Conservation (phyloP, 1,284 basidiomycete species). For the Sanguinoderma infundibulare region DNA sequence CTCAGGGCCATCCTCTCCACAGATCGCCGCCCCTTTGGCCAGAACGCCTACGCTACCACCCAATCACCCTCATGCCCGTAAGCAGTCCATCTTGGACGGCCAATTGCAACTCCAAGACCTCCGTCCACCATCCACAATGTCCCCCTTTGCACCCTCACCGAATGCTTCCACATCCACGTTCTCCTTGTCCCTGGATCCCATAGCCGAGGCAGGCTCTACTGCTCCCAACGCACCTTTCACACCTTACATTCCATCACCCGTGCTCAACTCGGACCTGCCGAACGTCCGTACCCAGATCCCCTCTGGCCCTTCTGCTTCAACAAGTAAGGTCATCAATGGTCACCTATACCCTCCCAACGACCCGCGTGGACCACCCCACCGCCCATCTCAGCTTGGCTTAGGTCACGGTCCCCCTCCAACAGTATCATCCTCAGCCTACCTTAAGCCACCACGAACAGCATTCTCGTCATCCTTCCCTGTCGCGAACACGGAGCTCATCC, state of each 20-base stretch:
- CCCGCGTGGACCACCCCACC: conserved; percentile 26
- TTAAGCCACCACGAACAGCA: conserved; percentile 40
- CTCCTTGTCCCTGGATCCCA: conserved; percentile 71
- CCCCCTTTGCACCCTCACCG: conserved; percentile 44
- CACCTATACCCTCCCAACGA: conserved; percentile 25
- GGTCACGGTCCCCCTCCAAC: conserved; percentile 46
- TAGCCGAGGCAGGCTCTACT: conserved; percentile 52
- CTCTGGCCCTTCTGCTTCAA: conserved; percentile 7
- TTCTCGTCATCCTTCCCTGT: conserved; percentile 44
- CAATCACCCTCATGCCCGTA: conserved; percentile 78
- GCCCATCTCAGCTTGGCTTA: conserved; percentile 44
- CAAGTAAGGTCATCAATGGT: conserved; percentile 12
- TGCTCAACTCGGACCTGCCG: conserved; percentile 18
- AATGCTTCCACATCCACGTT: conserved; percentile 62
- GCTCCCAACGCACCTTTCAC: conserved; percentile 35
- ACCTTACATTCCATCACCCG: conserved; percentile 32
- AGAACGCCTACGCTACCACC: conserved; percentile 57
- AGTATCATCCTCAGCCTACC: conserved; percentile 22
- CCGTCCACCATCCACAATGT: conserved; percentile 37
- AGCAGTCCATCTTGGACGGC: conserved; percentile 67
- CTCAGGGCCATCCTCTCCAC: conserved; percentile 33
- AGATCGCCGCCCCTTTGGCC: conserved; percentile 50
- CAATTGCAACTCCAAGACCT: conserved; percentile 46
- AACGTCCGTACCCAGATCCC: conserved; percentile 26
- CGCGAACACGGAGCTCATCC: conserved; percentile 63